Evolutionary conservation across 208 protist species (phyloP).

Genomic region (Wallacemonas sp.): DNA sequence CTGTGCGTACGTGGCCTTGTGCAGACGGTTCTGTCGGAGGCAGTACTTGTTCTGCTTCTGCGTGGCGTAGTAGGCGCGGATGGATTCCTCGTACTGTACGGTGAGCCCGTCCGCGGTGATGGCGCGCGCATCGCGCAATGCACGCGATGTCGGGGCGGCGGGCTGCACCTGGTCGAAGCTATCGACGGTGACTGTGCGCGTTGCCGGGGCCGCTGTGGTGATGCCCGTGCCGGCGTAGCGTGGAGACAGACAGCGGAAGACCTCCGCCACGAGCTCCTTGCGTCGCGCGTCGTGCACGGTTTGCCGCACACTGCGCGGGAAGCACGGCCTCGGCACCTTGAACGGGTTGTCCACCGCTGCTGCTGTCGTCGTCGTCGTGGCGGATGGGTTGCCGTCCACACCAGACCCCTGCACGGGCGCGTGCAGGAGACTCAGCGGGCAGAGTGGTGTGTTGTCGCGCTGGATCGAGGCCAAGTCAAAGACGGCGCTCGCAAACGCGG

Average conservation of each 20-base stretch:
- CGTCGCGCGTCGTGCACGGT: constrained; percentile 39
- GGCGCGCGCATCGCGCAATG: background rate
- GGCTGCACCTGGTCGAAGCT: constrained; percentile 10
- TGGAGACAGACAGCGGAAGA: constrained; percentile 67
- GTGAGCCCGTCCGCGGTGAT: constrained; percentile 53
- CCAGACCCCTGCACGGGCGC: background rate
- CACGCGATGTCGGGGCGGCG: background rate
- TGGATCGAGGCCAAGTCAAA: constrained; percentile 44
- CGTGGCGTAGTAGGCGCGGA: constrained; percentile 77
- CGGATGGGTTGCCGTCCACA: too few species aligned
- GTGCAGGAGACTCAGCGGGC: background rate
- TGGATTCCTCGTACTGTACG: constrained; percentile 77
- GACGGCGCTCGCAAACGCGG: constrained; percentile 23
- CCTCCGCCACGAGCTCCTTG: constrained; percentile 63
- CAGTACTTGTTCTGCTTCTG: constrained; percentile 86
- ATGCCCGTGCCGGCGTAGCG: constrained; percentile 35
- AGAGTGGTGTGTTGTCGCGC: constrained; percentile 24
- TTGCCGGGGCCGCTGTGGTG: background rate
- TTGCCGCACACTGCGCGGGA: constrained; percentile 47
- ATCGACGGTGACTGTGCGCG: background rate
- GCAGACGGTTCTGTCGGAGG: constrained; percentile 47
- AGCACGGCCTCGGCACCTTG: constrained; percentile 37
- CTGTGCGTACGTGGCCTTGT: constrained; percentile 78
- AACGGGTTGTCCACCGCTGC: constrained; percentile 24
- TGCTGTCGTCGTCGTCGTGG: background rate